Percentiles rank a stretch among this genome's conserved stretches.
Evolutionary conservation across 768 basidiomycete genomes (phyloP).

Genomic region (Pisolithus tinctorius): DNA sequence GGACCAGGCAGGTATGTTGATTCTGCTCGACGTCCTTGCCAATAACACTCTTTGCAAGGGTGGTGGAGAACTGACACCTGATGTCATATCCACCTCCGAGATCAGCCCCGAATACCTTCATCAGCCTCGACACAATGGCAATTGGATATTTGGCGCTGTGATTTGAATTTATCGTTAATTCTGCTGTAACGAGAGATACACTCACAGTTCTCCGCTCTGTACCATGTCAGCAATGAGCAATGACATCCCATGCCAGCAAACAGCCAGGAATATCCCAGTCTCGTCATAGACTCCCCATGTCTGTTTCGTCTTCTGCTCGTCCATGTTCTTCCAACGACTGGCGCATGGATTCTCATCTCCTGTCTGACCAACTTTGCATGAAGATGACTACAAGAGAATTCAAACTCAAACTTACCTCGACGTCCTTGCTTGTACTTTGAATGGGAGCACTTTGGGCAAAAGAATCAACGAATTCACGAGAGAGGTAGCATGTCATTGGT

Average conservation of each 20-base stretch:
- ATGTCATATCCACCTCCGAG: slow-evolving; percentile 18
- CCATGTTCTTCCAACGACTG: neutral
- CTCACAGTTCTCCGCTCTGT: slow-evolving; percentile 11
- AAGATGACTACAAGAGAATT: too few species aligned
- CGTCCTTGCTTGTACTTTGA: too few species aligned
- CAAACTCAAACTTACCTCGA: too few species aligned
- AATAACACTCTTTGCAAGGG: slow-evolving; percentile 8
- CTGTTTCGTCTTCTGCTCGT: neutral
- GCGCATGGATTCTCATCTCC: neutral
- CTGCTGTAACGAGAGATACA: neutral
- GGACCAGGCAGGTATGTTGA: slow-evolving; percentile 5
- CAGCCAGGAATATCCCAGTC: slow-evolving; percentile 31
- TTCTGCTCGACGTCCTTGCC: neutral
- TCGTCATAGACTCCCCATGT: slow-evolving; percentile 33
- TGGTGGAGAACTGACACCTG: slow-evolving; percentile 12
- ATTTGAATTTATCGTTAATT: too few species aligned
- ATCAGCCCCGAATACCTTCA: slow-evolving; percentile 2
- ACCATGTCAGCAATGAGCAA: slow-evolving; percentile 20
- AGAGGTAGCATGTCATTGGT: too few species aligned
- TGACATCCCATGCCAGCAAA: slow-evolving; percentile 30
- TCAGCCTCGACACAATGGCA: slow-evolving; percentile 5
- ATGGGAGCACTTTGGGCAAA: too few species aligned
- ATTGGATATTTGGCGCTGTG: slow-evolving; percentile 19
- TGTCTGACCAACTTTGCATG: too few species aligned
- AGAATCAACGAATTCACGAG: neutral